phyloP scores from a whole-genome alignment of 192 early-diverging fungal genomes.

The Dissophora ornata region DNA sequence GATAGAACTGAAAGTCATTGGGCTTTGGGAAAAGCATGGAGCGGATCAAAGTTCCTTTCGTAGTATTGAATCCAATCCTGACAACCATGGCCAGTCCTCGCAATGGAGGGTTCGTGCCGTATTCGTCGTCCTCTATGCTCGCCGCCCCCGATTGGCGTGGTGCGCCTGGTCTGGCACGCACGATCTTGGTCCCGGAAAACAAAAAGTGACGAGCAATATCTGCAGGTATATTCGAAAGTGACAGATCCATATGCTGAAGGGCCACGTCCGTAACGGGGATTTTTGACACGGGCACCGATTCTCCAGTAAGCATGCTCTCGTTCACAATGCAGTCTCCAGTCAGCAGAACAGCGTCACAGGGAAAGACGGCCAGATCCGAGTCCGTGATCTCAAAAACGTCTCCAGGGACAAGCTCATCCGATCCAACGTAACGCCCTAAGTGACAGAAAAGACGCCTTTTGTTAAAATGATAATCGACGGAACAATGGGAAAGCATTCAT shows the following conservation, averaged over 20 bases:
- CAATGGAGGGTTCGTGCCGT: constrained; percentile 52
- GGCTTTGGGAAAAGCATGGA: constrained; percentile 98
- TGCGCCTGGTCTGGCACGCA: constrained; percentile 75
- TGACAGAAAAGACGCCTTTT: constrained; percentile 22
- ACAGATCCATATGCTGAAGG: constrained; percentile 73
- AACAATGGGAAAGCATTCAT: constrained; percentile 51
- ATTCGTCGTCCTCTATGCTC: constrained; percentile 29
- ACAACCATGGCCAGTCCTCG: constrained; percentile 84
- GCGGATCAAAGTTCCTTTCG: constrained; percentile 94
- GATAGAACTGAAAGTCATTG: constrained; percentile 95
- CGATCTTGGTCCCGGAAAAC: constrained; percentile 93
- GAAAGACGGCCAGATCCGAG: constrained; percentile 71
- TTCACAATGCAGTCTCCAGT: constrained; percentile 97
- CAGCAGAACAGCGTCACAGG: constrained; percentile 94
- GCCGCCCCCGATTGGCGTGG: constrained; percentile 37
- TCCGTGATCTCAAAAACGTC: constrained; percentile 90
- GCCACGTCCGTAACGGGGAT: constrained; percentile 75
- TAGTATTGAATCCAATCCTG: constrained; percentile 89
- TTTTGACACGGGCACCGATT: constrained; percentile 95
- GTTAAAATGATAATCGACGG: constrained; percentile 15
- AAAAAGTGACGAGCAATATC: constrained; percentile 88
- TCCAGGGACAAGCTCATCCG: constrained; percentile 94
- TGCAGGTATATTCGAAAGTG: constrained; percentile 75
- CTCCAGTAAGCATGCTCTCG: constrained; percentile 98
- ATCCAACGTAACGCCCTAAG: constrained; percentile 57